Evolutionary conservation across 1,284 basidiomycete genomes (phyloP).

Genomic region (Sanghuangporus sanghuang): DNA sequence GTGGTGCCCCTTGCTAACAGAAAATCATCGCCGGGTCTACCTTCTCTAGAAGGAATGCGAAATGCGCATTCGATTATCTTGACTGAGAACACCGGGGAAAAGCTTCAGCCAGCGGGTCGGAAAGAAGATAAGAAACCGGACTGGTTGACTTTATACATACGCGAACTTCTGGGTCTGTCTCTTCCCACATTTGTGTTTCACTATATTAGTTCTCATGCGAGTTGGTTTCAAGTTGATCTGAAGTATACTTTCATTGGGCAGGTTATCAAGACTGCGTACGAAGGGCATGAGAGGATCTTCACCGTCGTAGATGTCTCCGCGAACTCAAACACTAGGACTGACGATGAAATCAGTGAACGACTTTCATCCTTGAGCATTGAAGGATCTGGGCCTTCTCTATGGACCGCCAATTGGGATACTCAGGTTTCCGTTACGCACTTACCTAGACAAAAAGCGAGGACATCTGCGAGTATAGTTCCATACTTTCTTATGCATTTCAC

Average conservation of each 20-base stretch:
- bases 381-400: conserved; percentile 34
- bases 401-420: conserved; percentile 61
- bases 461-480: conserved; percentile 6
- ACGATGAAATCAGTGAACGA: conserved; percentile 34
- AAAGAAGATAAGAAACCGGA: conserved; percentile 13
- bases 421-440: conserved; percentile 40
- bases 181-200: neutral
- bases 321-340: conserved; percentile 25
- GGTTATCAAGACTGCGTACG: conserved; percentile 24
- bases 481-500: neutral
- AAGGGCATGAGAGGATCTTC: conserved; percentile 53
- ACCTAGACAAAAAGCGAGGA: conserved; percentile 19
- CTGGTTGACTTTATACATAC: conserved; percentile 13
- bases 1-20: conserved; percentile 43
- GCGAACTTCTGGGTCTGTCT: conserved; percentile 11
- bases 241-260: conserved; percentile 13
- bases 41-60: conserved; percentile 41
- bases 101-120: conserved; percentile 7
- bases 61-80: conserved; percentile 49
- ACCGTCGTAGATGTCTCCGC: conserved; percentile 44
- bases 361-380: conserved; percentile 39
- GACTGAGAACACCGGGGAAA: conserved; percentile 34
- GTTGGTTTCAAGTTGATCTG: conserved; percentile 10
- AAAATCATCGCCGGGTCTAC: conserved; percentile 39
- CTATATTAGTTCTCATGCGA: neutral